These are phyloP conservation scores for Corynascus novoguineensis DNA, from an alignment of 495 filamentous ascomycete genomes.

Conservation along the genomic window DNA sequence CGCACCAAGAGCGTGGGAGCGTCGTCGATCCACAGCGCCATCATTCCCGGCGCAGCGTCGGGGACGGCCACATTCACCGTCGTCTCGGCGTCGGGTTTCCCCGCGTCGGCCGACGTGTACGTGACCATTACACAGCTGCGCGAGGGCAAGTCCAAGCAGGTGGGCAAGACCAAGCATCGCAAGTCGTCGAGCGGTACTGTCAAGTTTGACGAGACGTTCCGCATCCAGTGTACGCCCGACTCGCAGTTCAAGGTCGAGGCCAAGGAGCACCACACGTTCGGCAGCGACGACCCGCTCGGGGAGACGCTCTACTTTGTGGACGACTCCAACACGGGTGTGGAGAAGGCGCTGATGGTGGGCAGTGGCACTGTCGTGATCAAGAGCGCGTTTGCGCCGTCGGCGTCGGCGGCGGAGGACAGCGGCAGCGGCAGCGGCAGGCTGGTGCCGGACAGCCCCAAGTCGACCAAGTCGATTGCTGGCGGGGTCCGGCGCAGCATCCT, in stretches of 20 bases:
- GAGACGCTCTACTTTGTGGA: conserved; percentile 85
- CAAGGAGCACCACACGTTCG: conserved; percentile 75
- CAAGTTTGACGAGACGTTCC: conserved; percentile 74
- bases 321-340: conserved; percentile 65
- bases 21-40: conserved; percentile 53
- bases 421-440: conserved; percentile 15
- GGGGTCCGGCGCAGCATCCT: conserved; percentile 41
- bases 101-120: conserved; percentile 71
- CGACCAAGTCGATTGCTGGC: conserved; percentile 35
- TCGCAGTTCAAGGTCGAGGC: conserved; percentile 80
- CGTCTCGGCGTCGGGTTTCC: conserved; percentile 72
- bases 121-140: conserved; percentile 61
- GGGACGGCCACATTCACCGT: conserved; percentile 80
- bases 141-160: conserved; percentile 61
- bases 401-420: background rate
- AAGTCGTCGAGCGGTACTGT: conserved; percentile 59
- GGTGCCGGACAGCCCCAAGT: conserved; percentile 50
- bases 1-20: conserved; percentile 66
- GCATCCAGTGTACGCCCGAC: conserved; percentile 70
- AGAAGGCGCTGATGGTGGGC: conserved; percentile 69
- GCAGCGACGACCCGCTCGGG: conserved; percentile 72
- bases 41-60: conserved; percentile 49
- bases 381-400: conserved; percentile 51
- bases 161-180: conserved; percentile 80
- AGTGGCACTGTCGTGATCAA: conserved; percentile 60